These are phyloP conservation scores for Suillus bovinus DNA, from an alignment of 768 basidiomycete genomes.

Conservation along the genomic window DNA sequence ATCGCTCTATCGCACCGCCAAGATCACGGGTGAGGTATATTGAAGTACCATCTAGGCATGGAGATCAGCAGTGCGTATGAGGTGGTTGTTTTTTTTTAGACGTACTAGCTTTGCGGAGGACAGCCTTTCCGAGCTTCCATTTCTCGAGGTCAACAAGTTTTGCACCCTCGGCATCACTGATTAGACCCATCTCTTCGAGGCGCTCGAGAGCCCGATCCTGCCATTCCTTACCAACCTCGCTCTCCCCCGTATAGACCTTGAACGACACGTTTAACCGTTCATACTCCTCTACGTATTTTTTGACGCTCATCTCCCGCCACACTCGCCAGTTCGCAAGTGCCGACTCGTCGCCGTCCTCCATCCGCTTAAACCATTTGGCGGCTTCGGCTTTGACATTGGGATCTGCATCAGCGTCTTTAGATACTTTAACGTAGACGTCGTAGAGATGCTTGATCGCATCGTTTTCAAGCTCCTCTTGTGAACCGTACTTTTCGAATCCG, in stretches of 20 bases:
- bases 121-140: slow-evolving; percentile 89
- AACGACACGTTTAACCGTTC: slow-evolving; percentile 87
- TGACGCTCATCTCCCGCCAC: slow-evolving; percentile 90
- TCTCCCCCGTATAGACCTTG: slow-evolving; percentile 92
- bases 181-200: slow-evolving; percentile 71
- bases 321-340: slow-evolving; percentile 87
- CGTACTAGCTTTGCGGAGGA: slow-evolving; percentile 82
- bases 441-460: slow-evolving; percentile 96
- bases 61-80: not conserved
- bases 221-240: slow-evolving; percentile 69
- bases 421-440: slow-evolving; percentile 93
- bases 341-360: slow-evolving; percentile 90
- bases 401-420: slow-evolving; percentile 76
- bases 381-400: slow-evolving; percentile 74
- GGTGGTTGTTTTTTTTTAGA: not conserved
- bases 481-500: slow-evolving; percentile 92
- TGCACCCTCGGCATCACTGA: slow-evolving; percentile 77
- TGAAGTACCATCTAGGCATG: slow-evolving; percentile 76
- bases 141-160: slow-evolving; percentile 85
- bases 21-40: slow-evolving; percentile 96
- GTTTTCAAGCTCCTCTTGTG: slow-evolving; percentile 74
- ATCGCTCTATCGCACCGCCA: slow-evolving; percentile 89
- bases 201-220: slow-evolving; percentile 71
- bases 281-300: slow-evolving; percentile 88
- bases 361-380: slow-evolving; percentile 87